Evolutionary conservation across 495 filamentous ascomycete genomes (phyloP), one percentile per base, ranked within the genome.

Genomic region (Podospora didyma): DNA sequence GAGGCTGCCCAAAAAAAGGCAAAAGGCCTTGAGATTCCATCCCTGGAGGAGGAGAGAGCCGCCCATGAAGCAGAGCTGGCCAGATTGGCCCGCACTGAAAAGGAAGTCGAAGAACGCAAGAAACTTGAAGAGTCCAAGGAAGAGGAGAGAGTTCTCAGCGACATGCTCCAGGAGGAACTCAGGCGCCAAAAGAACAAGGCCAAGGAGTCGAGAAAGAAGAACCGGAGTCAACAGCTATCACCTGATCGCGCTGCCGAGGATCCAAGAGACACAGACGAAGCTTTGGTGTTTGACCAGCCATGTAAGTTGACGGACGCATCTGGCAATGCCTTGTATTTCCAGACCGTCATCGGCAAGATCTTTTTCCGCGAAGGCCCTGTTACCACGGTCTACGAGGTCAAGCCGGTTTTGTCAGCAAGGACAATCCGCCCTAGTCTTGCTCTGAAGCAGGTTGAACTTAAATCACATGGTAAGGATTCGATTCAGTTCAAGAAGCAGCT

Each of bases 41-140:
- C 90, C 35, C 73, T 98, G 16, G 92, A 94, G 65, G 92, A 95
- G 63, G 92, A 97, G 68, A 81, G 94, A 24, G 91, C 87, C 10
- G 82, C 85, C 31, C 79, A 82, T 41, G 81, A 83, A 59, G 77
- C 72, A 12, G 72, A 74, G 58, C 67, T 82, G 49, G 76, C 74
- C 7, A 78, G 70, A 56, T 56, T 74, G 52, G 79, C 77, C n/a
- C 67, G 76, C 42, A 69, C 77, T 54, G 72, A 82, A 53, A 73
- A 67, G 55, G 72, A 79, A 59, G 68, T 73, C 21, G 75, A 77
- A 58, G 72, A 78, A 50, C 76, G 65, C 45, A 77, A 74, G 59
- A 75, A 71, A 59, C 71, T 78, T 41, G 73, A 86, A 54, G 85
- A 86, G 48, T 80, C 75, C 35, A 77, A 77, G 16, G 89, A 95